Evolutionary conservation across 176 grass and related monocot species (phyloP), one percentile per base, ranked within the genome.

Genomic region (Aegilops tauschii): DNA sequence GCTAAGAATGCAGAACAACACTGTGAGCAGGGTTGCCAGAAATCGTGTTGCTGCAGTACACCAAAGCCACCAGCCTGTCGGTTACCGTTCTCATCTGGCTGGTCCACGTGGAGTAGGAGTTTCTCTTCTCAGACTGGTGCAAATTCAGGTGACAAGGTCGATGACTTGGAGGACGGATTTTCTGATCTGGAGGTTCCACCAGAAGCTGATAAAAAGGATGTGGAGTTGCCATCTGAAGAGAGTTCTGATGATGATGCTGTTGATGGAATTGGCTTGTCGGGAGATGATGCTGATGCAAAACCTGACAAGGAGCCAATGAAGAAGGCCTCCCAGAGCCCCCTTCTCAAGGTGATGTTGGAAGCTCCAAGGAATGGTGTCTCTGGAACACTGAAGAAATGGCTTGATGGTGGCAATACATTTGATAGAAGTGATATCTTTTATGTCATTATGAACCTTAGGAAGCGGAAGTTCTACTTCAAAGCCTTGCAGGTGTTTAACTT

Each of bases 161-260:
- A 90, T 81, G 89, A 85, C 81, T 82, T 91, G 35, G 89, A 90
- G 52, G 87, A 99, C 8, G 94, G 92, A 21, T 96, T 99, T 89
- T 94, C 97, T 87, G 94, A 99, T 89, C 83, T 96, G 5, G 94
- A 96, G 27, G 82, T 84, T 45, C 77, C 87, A 8, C 78, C 88
- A 1, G 92, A 93, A 81, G 87, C 89, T 88, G 75, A 52, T 34
- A 78, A 90, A 44, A 77, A 40, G 13, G 83, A 90, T 65, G 52
- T 56, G 4, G 82, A 76, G 61, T 88, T 88, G 36, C 81, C 88
- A 56, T 88, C 85, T 12, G 89, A 90, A 64, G 92, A 92, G 58
- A 86, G 88, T 67, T 91, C 86, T 66, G 91, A 89, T 65, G 91
- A 89, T 32, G 86, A 89, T 81, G 77, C 30, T 18, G 30, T 69